Conservation (phyloP, 129 eudicot genomes). For the Deinandra increscens region DNA sequence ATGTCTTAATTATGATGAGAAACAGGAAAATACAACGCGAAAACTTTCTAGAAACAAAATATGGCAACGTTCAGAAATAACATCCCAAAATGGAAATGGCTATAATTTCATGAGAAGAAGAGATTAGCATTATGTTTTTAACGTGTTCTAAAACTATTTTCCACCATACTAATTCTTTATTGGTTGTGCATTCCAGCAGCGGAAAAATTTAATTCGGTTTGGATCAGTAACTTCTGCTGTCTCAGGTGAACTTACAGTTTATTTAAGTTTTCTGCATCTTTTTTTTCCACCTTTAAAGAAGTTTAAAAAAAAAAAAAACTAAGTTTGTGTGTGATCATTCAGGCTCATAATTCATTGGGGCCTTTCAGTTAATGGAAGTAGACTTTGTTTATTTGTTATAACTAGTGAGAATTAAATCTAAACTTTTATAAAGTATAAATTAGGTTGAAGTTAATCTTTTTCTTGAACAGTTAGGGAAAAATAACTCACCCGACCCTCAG, state of each 20-base stretch:
- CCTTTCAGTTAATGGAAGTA: background rate
- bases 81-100: slow-evolving; percentile 4
- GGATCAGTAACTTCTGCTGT: slow-evolving; percentile 67
- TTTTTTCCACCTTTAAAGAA: background rate
- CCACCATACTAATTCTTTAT: slow-evolving; percentile 15
- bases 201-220: slow-evolving; percentile 52
- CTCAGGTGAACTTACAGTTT: slow-evolving; percentile 47
- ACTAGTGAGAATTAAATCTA: background rate
- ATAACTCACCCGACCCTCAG: background rate
- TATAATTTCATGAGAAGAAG: background rate
- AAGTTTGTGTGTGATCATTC: background rate
- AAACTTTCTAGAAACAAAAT: slow-evolving; percentile 7
- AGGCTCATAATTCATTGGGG: background rate
- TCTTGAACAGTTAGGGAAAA: background rate
- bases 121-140: background rate
- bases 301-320: background rate
- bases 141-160: background rate
- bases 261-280: background rate
- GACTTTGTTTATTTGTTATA: background rate
- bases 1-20: background rate
- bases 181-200: slow-evolving; percentile 32
- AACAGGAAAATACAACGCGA: background rate
- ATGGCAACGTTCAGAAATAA: background rate
- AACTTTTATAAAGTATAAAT: background rate
- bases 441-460: background rate